Conservation (phyloP, 2,329 filamentous ascomycete genomes). For the Septoria linicola region DNA sequence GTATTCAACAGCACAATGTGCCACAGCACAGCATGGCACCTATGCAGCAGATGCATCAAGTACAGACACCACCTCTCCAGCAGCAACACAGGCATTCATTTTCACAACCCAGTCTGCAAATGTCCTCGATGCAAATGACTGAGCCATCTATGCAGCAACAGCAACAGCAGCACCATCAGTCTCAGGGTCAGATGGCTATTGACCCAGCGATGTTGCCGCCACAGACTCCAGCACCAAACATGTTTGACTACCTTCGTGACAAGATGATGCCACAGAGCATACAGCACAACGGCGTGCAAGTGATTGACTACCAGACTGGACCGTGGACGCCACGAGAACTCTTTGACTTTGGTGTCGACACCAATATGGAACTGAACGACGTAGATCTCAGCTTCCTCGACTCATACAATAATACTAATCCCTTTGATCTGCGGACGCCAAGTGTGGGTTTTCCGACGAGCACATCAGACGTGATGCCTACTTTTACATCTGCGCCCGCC, state of each 20-base stretch:
- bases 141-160: slow-evolving; percentile 18
- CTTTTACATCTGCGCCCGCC: slow-evolving; percentile 36
- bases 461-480: slow-evolving; percentile 37
- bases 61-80: slow-evolving; percentile 26
- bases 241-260: slow-evolving; percentile 39
- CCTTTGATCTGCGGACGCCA: slow-evolving; percentile 41
- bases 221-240: slow-evolving; percentile 27
- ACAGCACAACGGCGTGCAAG: slow-evolving; percentile 29
- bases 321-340: slow-evolving; percentile 47
- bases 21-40: slow-evolving; percentile 16
- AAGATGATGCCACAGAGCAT: slow-evolving; percentile 33
- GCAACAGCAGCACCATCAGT: slow-evolving; percentile 17
- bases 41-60: slow-evolving; percentile 29
- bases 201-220: slow-evolving; percentile 35
- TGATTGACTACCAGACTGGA: slow-evolving; percentile 36
- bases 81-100: slow-evolving; percentile 26
- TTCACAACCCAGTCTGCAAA: slow-evolving; percentile 16
- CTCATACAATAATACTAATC: slow-evolving; percentile 47
- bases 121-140: slow-evolving; percentile 29
- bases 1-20: slow-evolving; percentile 12
- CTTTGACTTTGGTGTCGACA: slow-evolving; percentile 47
- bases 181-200: slow-evolving; percentile 28
- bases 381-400: slow-evolving; percentile 48
- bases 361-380: slow-evolving; percentile 48
- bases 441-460: slow-evolving; percentile 36